phyloP scores from a whole-genome alignment of 306 rosid species.

The Cicer yamashitae region DNA sequence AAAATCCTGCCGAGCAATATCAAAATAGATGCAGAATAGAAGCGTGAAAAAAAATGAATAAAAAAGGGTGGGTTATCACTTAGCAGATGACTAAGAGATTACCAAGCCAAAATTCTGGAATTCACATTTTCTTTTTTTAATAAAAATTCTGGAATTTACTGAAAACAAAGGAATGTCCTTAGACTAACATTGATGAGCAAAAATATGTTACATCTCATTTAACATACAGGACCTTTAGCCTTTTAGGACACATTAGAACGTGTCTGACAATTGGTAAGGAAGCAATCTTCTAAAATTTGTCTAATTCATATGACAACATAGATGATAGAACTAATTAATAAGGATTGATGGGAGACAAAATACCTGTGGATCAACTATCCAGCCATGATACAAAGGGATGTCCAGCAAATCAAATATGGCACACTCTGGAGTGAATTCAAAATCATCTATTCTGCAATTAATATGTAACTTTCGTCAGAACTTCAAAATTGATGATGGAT shows the following conservation, averaged over 20 bases:
- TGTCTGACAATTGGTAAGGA: neutral
- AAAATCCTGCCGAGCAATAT: slow-evolving; percentile 7
- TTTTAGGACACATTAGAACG: slow-evolving; percentile 11
- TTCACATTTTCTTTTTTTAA: neutral
- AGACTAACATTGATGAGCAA: slow-evolving; percentile 15
- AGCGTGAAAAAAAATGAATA: neutral
- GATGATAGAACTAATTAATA: slow-evolving; percentile 24
- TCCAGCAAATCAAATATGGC: slow-evolving; percentile 97
- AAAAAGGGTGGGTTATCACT: slow-evolving; percentile 14
- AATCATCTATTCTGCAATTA: slow-evolving; percentile 83
- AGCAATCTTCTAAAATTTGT: slow-evolving; percentile 30
- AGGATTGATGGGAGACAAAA: slow-evolving; percentile 39
- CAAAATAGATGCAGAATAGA: slow-evolving; percentile 26
- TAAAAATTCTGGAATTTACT: slow-evolving; percentile 2
- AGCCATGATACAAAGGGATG: slow-evolving; percentile 96
- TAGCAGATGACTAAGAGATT: neutral
- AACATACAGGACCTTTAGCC: slow-evolving; percentile 1
- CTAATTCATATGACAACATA: slow-evolving; percentile 30
- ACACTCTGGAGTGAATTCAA: slow-evolving; percentile 97
- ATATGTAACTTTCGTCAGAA: slow-evolving; percentile 44
- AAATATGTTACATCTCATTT: slow-evolving; percentile 16
- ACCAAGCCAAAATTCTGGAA: neutral
- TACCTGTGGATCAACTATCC: slow-evolving; percentile 98
- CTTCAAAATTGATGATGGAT: slow-evolving; percentile 37
- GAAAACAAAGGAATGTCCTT: slow-evolving; percentile 15